These are phyloP conservation scores for Metarhizium anisopliae DNA, from an alignment of 2,329 filamentous ascomycete species.

Conservation along the genomic window DNA sequence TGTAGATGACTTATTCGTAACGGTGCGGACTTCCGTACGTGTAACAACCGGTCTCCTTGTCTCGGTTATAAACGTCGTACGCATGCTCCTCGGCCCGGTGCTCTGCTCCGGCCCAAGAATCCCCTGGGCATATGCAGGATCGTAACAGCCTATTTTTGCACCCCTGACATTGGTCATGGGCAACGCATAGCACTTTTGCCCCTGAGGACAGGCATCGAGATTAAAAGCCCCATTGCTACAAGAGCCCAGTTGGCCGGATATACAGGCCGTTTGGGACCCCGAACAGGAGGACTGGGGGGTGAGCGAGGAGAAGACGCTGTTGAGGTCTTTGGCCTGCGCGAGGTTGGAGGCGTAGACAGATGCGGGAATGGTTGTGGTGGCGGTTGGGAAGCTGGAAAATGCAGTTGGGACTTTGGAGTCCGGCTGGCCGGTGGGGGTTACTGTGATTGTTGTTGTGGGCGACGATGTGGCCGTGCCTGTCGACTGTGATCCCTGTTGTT, in stretches of 20 bases:
- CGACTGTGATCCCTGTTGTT: not conserved
- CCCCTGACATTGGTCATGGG: slow-evolving; percentile 41
- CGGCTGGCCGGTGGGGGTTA: slow-evolving; percentile 10
- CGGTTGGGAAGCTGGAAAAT: slow-evolving; percentile 23
- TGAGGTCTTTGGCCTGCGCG: slow-evolving; percentile 33
- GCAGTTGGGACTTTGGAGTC: slow-evolving; percentile 33
- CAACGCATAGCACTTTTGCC: slow-evolving; percentile 40
- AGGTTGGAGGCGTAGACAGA: slow-evolving; percentile 36
- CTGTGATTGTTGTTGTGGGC: not conserved
- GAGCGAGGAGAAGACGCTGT: slow-evolving; percentile 35
- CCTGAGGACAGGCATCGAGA: slow-evolving; percentile 27
- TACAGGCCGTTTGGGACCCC: slow-evolving; percentile 40
- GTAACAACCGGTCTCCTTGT: not conserved
- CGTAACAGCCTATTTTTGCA: slow-evolving; percentile 39
- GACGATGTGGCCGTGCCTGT: not conserved
- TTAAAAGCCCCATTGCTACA: slow-evolving; percentile 36
- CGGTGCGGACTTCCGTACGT: not conserved
- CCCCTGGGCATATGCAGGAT: slow-evolving; percentile 27
- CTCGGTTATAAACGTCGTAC: slow-evolving; percentile 1
- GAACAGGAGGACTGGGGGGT: slow-evolving; percentile 38
- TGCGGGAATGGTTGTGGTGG: slow-evolving; percentile 31
- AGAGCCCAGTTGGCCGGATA: slow-evolving; percentile 37
- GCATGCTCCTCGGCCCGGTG: not conserved
- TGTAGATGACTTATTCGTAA: not conserved
- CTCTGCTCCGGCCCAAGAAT: slow-evolving; percentile 29